Evolutionary conservation across 2,329 filamentous ascomycete species (phyloP), one percentile per base, ranked within the genome.

Genomic region (Biscogniauxia marginata): DNA sequence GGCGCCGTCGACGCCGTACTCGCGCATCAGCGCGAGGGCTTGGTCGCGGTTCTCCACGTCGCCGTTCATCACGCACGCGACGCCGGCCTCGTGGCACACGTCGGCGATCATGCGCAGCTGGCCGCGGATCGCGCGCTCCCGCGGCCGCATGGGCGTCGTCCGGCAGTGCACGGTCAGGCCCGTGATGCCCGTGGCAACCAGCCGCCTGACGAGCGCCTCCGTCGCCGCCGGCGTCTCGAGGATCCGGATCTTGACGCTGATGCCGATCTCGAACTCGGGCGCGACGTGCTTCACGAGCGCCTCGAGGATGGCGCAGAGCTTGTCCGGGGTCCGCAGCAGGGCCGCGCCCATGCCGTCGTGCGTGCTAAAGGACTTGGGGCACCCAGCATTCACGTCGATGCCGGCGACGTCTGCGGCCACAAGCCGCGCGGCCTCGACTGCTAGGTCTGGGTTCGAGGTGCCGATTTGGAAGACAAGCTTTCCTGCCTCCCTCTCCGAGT

Each of bases 311-410:
- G 87, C 82, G 65, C 87, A 89, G 1, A 99, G 83, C 67, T 84
- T 86, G 62, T 98, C 93, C 0, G 95, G 93, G 0, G 89, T 93
- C 64, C 84, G 85, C 16, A 99, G 82, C 19, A 99, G 82, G 1
- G 93, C 93, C 0, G 95, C 95, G 49, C 95, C 95, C 95, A 99
- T 99, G 49, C 95, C 95, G 58, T 92, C 92, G 60, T 84, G 84
- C 2, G 93, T 96, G 68, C 90, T 96, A 74, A 99, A 99, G 0
- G 93, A 90, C 74, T 99, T 99, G 0, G 95, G 95, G 70, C 95
- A 99, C n/a, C 95, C 95, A 0, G 95, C 92, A 72, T 99, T 99
- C 60, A 99, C 89, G 72, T 98, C 95, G 65, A 99, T 97, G 58
- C 95, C 95, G 0, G 88, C 87, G 3, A 99, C 95, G 73, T 98